phyloP scores from a whole-genome alignment of 192 early-diverging fungal genomes.

The Allomyces macrogynus region DNA sequence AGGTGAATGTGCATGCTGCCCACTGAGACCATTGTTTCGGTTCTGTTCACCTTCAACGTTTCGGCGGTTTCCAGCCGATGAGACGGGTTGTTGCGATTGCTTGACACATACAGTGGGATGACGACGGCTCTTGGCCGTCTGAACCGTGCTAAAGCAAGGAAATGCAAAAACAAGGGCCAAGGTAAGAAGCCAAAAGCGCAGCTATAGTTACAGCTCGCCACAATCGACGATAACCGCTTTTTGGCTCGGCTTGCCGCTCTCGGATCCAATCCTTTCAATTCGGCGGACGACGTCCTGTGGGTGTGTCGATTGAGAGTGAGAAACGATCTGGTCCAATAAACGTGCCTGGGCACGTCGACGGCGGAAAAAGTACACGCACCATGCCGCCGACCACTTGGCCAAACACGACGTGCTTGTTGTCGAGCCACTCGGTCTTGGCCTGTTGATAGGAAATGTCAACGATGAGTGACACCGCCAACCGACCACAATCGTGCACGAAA shows the following conservation, averaged over 20 bases:
- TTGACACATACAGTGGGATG: too few relatives aligned
- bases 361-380: constrained; percentile 2
- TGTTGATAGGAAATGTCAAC: neutral
- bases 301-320: constrained; percentile 1
- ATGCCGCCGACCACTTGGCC: constrained; percentile 64
- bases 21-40: too few relatives aligned
- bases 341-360: neutral
- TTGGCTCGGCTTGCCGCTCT: constrained; percentile 11
- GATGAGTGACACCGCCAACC: neutral
- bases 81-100: too few relatives aligned
- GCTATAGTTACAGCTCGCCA: constrained; percentile 10
- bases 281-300: constrained; percentile 20
- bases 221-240: constrained; percentile 16
- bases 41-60: too few relatives aligned
- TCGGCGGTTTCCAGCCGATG: too few relatives aligned
- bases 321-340: neutral
- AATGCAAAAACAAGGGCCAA: neutral
- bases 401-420: constrained; percentile 86
- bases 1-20: too few relatives aligned
- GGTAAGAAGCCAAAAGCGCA: constrained; percentile 1
- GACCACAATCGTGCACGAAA: neutral
- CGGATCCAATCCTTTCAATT: constrained; percentile 14
- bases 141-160: too few relatives aligned
- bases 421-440: constrained; percentile 62
- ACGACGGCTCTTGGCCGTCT: too few relatives aligned